Conservation (phyloP, 2,329 filamentous ascomycete genomes). For the Alternaria sp. region DNA sequence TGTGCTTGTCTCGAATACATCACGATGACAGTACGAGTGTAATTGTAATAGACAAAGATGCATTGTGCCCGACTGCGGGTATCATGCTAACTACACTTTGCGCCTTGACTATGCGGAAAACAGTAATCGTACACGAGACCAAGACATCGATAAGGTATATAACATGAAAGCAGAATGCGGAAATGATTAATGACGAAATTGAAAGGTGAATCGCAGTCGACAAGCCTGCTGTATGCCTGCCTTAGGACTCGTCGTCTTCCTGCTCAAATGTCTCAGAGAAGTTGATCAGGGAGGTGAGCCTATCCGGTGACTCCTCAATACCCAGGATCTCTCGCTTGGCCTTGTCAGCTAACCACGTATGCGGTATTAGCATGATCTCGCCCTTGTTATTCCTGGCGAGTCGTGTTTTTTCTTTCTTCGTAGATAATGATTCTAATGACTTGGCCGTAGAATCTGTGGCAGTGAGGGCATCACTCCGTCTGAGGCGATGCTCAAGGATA, state of each 20-base stretch:
- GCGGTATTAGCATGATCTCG: constrained; percentile 35
- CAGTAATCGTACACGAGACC: neutral
- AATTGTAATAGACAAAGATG: neutral
- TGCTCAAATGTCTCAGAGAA: constrained; percentile 40
- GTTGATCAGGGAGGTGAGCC: constrained; percentile 37
- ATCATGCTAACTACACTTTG: neutral
- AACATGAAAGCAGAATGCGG: neutral
- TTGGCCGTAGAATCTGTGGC: neutral
- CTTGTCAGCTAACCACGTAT: constrained; percentile 33
- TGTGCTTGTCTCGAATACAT: neutral
- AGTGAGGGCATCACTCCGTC: constrained; percentile 34
- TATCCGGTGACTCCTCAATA: constrained; percentile 19
- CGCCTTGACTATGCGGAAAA: neutral
- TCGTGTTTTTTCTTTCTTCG: constrained; percentile 28
- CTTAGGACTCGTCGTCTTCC: constrained; percentile 17
- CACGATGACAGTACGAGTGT: neutral
- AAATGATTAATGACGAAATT: neutral
- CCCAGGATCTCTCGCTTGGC: constrained; percentile 16
- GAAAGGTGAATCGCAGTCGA: neutral
- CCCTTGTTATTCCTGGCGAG: constrained; percentile 28
- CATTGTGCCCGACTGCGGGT: neutral
- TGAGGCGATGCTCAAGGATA: constrained; percentile 56
- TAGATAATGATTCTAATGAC: constrained; percentile 10
- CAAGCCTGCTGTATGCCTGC: neutral
- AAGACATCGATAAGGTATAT: neutral